Percentiles rank a stretch among this genome's conserved stretches.
These are phyloP conservation scores for Ceratocystis colombiana DNA, from an alignment of 2,329 filamentous ascomycete genomes.

Conservation along the genomic window DNA sequence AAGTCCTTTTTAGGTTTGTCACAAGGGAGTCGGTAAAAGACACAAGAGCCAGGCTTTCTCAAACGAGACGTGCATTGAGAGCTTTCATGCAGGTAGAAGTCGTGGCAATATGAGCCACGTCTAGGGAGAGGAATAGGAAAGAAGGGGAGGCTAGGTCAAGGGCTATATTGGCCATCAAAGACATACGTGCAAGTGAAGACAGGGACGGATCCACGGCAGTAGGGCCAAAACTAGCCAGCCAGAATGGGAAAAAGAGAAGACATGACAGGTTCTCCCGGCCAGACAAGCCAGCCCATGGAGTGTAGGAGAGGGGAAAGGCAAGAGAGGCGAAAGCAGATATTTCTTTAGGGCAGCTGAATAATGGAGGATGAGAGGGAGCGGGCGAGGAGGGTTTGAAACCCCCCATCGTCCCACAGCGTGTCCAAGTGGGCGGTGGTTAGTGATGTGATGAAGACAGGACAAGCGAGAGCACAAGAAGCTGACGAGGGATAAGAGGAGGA, in stretches of 20 bases:
- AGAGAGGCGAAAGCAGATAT: neutral
- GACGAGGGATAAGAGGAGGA: neutral
- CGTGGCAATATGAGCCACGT: constrained; percentile 1
- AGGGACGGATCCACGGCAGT: neutral
- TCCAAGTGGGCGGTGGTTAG: neutral
- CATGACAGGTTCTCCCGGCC: constrained; percentile 4
- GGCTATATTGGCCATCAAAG: constrained; percentile 6
- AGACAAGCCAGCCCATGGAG: neutral
- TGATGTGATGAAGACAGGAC: neutral
- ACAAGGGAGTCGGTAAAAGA: neutral
- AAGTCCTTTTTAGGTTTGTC: constrained; percentile 11
- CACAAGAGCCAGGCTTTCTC: neutral
- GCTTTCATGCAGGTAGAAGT: constrained; percentile 5
- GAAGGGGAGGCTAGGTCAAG: neutral
- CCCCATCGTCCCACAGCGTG: too few relatives aligned
- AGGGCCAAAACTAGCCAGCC: neutral
- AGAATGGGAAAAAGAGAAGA: neutral
- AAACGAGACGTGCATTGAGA: constrained; percentile 9
- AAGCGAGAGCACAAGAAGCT: constrained; percentile 9
- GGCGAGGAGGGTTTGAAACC: neutral
- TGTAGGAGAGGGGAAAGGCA: neutral
- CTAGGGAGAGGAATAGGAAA: neutral
- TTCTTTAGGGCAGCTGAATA: neutral
- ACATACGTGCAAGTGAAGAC: neutral
- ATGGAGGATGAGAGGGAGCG: neutral